phyloP scores from a whole-genome alignment of 2,329 filamentous ascomycete genomes.

The Ophiocordyceps camponoti-saundersi region DNA sequence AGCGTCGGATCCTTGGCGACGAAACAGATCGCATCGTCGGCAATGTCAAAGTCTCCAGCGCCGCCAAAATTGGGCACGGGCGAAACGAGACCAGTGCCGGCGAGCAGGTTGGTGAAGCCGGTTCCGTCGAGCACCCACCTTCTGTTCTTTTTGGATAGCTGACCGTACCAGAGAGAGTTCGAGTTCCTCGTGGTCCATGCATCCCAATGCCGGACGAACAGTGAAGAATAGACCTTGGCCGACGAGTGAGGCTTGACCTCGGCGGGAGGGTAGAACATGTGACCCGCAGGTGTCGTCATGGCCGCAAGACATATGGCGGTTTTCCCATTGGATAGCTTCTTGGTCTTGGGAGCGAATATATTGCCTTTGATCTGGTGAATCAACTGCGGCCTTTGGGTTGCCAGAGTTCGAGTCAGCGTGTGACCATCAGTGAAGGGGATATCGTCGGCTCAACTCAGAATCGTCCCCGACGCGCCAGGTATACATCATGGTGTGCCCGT shows the following conservation, averaged over 20 bases:
- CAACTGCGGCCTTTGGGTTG: constrained; percentile 19
- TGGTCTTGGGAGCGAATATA: constrained; percentile 42
- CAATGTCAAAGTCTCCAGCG: constrained; percentile 63
- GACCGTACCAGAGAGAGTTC: constrained; percentile 58
- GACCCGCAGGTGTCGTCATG: constrained; percentile 49
- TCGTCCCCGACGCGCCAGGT: constrained; percentile 16
- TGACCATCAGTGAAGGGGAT: not conserved
- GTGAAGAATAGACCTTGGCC: constrained; percentile 53
- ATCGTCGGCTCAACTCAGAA: constrained; percentile 22
- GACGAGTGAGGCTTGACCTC: constrained; percentile 43
- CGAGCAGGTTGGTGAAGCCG: constrained; percentile 46
- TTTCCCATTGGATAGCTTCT: constrained; percentile 28
- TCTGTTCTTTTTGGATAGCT: constrained; percentile 28
- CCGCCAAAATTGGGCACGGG: constrained; percentile 70
- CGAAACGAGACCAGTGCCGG: constrained; percentile 39
- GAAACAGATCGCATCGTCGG: constrained; percentile 48
- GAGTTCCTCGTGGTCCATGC: constrained; percentile 52
- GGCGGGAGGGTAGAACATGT: constrained; percentile 48
- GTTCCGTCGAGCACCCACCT: constrained; percentile 23
- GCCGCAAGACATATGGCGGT: constrained; percentile 43
- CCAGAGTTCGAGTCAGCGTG: not conserved
- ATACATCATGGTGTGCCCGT: constrained; percentile 29
- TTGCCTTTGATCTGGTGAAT: constrained; percentile 31
- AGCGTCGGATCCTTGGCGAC: constrained; percentile 58
- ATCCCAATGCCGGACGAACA: constrained; percentile 77